Conservation (phyloP, 305 asterid genomes). For the Rubia tinctorum region DNA sequence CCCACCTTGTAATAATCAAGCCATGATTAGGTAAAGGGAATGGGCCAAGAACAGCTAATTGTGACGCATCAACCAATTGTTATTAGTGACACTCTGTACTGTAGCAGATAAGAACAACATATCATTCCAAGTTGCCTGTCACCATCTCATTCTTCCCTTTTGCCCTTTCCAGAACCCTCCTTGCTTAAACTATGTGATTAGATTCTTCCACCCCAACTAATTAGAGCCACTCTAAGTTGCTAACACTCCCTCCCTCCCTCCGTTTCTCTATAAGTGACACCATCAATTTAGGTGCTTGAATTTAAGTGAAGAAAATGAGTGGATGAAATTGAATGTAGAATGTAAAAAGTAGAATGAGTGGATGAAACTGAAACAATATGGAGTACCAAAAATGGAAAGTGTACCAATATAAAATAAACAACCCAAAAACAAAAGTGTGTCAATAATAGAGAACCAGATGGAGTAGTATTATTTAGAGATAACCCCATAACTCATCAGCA, state of each 20-base stretch:
- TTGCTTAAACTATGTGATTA: constrained; percentile 4
- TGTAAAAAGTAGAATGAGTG: no score
- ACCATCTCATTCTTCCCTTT: constrained; percentile 21
- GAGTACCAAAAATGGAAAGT: no score
- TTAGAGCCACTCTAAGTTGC: not conserved
- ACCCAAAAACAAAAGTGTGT: no score
- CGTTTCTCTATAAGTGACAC: no score
- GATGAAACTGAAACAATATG: no score
- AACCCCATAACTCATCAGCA: not conserved
- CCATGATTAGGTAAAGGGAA: constrained; percentile 36
- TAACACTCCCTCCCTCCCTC: no score
- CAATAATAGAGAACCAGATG: no score
- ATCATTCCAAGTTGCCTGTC: constrained; percentile 33
- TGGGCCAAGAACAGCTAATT: constrained; percentile 34
- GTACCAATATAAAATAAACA: no score
- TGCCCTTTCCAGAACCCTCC: constrained; percentile 54
- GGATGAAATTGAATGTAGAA: no score
- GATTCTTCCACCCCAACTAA: constrained; percentile 2
- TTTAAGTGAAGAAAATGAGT: no score
- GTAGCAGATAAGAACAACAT: constrained; percentile 48
- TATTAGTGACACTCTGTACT: constrained; percentile 38
- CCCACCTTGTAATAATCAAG: constrained; percentile 24
- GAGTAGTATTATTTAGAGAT: not conserved
- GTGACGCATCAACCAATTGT: constrained; percentile 7
- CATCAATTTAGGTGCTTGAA: no score